Conservation (phyloP, 257 asterid genomes). For the Nicotiana paniculata region DNA sequence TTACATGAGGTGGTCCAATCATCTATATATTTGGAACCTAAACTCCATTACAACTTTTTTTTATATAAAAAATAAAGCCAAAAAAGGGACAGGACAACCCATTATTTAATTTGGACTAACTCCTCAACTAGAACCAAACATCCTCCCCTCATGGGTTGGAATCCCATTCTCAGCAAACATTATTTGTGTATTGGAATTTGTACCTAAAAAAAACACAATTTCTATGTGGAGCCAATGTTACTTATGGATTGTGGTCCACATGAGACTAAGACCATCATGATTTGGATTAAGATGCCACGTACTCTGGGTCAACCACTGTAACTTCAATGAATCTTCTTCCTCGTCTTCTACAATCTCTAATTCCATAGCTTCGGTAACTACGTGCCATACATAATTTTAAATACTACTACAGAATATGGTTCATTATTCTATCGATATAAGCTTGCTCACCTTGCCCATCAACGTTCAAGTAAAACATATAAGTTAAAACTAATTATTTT, state of each 20-base stretch:
- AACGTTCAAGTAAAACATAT: neutral
- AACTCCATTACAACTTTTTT: neutral
- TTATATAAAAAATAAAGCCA: neutral
- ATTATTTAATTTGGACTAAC: neutral
- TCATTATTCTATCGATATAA: neutral
- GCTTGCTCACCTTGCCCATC: neutral
- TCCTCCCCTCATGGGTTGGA: constrained; percentile 12
- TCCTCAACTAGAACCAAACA: neutral
- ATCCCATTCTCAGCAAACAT: constrained; percentile 13
- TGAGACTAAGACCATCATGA: constrained; percentile 14
- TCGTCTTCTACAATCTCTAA: neutral
- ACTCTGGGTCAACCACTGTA: constrained; percentile 5
- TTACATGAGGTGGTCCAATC: constrained; percentile 21
- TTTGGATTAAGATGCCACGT: constrained; percentile 33
- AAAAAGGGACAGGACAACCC: neutral
- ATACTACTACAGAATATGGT: neutral
- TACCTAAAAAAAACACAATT: neutral
- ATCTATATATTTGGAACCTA: neutral
- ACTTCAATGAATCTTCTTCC: constrained; percentile 23
- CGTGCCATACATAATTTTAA: constrained; percentile 3
- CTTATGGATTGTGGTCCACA: constrained; percentile 21
- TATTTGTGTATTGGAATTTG: constrained; percentile 14
- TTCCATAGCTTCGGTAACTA: neutral
- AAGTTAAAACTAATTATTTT: too few relatives aligned
- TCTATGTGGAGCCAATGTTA: constrained; percentile 6